Base-by-base conservation (phyloP, 192 early-diverging fungal species). In the Pilobolus umbonatus region DNA sequence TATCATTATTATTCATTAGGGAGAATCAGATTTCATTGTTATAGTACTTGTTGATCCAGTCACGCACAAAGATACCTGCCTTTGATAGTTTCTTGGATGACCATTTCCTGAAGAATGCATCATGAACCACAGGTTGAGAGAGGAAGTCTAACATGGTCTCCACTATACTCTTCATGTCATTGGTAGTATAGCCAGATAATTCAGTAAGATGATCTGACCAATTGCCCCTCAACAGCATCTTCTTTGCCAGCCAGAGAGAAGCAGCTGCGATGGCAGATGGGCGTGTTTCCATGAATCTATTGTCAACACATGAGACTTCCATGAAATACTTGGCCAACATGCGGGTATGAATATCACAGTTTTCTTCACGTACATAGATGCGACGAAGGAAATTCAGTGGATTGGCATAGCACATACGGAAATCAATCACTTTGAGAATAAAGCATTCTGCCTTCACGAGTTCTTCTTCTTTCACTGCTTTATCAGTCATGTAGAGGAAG, bases 311-410 rank as follows among this genome's bases (percentile, higher is more conserved):
- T 21, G 91, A 81, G 11, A 99, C 83, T 73, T 99, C 96, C 91
- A 97, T 89, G 42, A 97, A 77, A 60, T 94, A 99, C 74, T 99
- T 97, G 24, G 92, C 95, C 15, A 97, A 65, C 1, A 90, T 93
- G 43, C 96, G 86, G 12, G 91, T 89, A 71, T 94, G 88, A 53
- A 89, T 81, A 64, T 96, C 86, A 73, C 94, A 95, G 57, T 85
- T 66, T 60, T 9, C 9, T 24, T 96, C 94, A 24, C 88, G 89
- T 75, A 93, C 96, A 46, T 84, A 88, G 56, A 82, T 82, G 11
- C 95, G 85, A 22, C 95, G 83, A 55, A 98, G 69, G 69, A 99
- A 99, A 52, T 86, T 90, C 77, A 98, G 76, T n/a, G 93, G 90
- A 56, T 80, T 89, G 0, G 97, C 92, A 54, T 91, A 95, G 36